Evolutionary conservation across 257 asterid genomes (phyloP).

Genomic region (Echium plantagineum): DNA sequence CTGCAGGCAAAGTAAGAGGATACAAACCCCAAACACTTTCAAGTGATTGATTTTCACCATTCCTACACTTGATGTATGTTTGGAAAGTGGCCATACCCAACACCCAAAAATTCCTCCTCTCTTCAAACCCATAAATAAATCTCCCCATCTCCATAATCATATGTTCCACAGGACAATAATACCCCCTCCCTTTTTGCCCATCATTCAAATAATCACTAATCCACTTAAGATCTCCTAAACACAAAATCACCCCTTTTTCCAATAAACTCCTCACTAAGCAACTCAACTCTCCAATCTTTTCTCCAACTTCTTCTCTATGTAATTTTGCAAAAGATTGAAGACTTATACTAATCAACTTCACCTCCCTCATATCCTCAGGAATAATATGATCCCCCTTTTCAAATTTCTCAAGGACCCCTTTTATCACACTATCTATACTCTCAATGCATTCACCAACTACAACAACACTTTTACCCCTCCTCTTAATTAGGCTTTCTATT

Average conservation of each 20-base stretch:
- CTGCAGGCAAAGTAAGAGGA: conserved; percentile 62
- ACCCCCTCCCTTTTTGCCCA: conserved; percentile 23
- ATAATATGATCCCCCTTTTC: conserved; percentile 31
- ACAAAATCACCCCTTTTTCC: conserved; percentile 57
- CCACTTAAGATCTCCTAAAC: conserved; percentile 81
- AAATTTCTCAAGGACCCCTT: conserved; percentile 41
- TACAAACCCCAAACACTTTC: conserved; percentile 66
- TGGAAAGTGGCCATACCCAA: conserved; percentile 74
- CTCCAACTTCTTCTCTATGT: conserved; percentile 48
- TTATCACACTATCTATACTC: conserved; percentile 32
- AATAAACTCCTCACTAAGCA: conserved; percentile 42
- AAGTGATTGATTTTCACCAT: conserved; percentile 38
- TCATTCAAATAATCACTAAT: conserved; percentile 29
- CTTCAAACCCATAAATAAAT: conserved; percentile 36
- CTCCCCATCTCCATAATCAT: conserved; percentile 72
- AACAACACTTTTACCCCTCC: conserved; percentile 32
- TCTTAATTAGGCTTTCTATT: conserved; percentile 25
- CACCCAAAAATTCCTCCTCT: conserved; percentile 49
- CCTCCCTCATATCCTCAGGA: conserved; percentile 32
- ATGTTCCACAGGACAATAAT: conserved; percentile 68
- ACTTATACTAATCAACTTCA: conserved; percentile 45
- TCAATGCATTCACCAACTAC: conserved; percentile 53
- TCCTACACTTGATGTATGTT: conserved; percentile 60
- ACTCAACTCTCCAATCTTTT: conserved; percentile 44
- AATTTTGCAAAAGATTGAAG: conserved; percentile 41